Evolutionary conservation across 345 rosid species (phyloP).

Genomic region (Turritis glabra): DNA sequence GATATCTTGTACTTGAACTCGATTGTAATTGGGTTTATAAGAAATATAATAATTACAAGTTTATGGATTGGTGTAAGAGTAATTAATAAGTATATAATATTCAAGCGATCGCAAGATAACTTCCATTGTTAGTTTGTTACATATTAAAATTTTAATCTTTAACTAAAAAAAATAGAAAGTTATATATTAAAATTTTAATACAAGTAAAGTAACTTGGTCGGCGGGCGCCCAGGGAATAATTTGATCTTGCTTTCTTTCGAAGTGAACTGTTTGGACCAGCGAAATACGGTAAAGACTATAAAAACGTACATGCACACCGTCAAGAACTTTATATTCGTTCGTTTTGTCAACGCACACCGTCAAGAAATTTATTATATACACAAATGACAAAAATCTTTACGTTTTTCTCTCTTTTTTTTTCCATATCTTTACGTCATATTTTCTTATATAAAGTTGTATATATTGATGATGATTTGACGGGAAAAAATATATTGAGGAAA

Average conservation of each 20-base stretch:
- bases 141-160: not conserved
- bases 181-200: not conserved
- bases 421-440: not conserved
- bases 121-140: not conserved
- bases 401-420: not conserved
- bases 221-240: not conserved
- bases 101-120: not conserved
- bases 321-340: not conserved
- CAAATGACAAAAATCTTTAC: not conserved
- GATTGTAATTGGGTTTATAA: not conserved
- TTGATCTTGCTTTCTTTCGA: not conserved
- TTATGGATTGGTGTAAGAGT: not conserved
- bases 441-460: not conserved
- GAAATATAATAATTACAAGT: not conserved
- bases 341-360: slow-evolving; percentile 7
- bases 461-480: not conserved
- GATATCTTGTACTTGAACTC: not conserved
- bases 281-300: not conserved
- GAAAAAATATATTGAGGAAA: not conserved
- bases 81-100: not conserved
- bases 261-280: not conserved
- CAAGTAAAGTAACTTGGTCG: slow-evolving; percentile 15
- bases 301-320: not conserved
- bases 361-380: not conserved
- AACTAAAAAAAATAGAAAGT: no score